Evolutionary conservation across 163 green algal species (phyloP).

Genomic region (Coccomyxa subellipsoidea): DNA sequence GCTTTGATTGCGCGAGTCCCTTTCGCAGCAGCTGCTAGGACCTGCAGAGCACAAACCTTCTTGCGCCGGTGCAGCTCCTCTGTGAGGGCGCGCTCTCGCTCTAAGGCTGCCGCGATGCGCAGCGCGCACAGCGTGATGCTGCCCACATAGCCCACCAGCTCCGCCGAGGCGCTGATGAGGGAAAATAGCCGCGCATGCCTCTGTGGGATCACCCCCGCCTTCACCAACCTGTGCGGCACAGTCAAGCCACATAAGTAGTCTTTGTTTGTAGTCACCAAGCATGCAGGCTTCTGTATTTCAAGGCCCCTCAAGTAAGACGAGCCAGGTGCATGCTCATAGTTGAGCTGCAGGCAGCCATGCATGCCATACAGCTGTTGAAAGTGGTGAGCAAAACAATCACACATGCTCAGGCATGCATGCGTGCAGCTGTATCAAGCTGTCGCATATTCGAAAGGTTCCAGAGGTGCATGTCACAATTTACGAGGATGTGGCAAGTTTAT

Average conservation of each 20-base stretch:
- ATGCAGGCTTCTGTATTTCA: not conserved
- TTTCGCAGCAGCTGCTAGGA: too few relatives aligned
- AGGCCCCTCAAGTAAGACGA: too few relatives aligned
- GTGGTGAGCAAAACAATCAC: too few relatives aligned
- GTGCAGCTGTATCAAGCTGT: not conserved
- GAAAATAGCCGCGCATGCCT: constrained; percentile 39
- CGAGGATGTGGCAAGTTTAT: too few relatives aligned
- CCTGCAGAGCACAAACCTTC: constrained; percentile 38
- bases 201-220: constrained; percentile 66
- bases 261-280: not conserved
- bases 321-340: too few relatives aligned
- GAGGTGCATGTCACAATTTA: too few relatives aligned
- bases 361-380: too few relatives aligned
- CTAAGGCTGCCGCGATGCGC: constrained; percentile 31
- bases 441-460: not conserved
- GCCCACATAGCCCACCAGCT: constrained; percentile 67
- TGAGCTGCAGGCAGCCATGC: not conserved
- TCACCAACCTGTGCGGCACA: constrained; percentile 56
- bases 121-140: constrained; percentile 55
- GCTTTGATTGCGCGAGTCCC: too few relatives aligned
- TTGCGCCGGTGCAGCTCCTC: constrained; percentile 34
- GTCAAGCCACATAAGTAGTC: not conserved
- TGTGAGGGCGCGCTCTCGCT: constrained; percentile 44
- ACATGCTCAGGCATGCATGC: not conserved
- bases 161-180: constrained; percentile 49